Percentiles rank a stretch among this genome's conserved stretches.
Evolutionary conservation across 108 stramenopile species (phyloP).

Genomic region (Aurantiochytrium sp.): DNA sequence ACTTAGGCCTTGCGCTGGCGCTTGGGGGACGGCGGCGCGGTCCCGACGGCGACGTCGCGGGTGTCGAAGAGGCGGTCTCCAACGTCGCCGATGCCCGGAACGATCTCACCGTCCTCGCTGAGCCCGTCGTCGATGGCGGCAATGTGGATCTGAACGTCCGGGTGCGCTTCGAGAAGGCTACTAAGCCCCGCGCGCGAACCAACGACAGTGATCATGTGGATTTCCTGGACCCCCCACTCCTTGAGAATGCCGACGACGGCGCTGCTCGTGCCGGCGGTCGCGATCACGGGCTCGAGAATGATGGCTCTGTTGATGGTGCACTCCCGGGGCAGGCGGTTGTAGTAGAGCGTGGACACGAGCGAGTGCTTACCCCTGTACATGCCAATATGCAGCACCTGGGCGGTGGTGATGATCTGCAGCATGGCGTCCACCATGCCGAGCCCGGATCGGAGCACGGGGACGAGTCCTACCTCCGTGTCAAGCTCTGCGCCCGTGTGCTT

Average conservation of each 20-base stretch:
- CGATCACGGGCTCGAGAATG: conserved; percentile 88
- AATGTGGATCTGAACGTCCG: conserved; percentile 78
- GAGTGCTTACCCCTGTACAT: conserved; percentile 77
- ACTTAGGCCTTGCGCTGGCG: not conserved
- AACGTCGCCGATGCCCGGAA: conserved; percentile 90
- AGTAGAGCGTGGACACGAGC: conserved; percentile 84
- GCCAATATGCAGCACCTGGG: conserved; percentile 91
- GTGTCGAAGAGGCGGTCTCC: conserved; percentile 73
- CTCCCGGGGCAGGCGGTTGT: conserved; percentile 83
- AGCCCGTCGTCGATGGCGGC: conserved; percentile 75
- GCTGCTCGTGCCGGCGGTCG: conserved; percentile 75
- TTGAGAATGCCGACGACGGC: conserved; percentile 85
- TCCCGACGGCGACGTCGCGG: not conserved
- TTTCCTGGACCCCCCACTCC: conserved; percentile 72
- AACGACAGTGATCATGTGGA: conserved; percentile 75
- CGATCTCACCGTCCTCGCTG: conserved; percentile 67
- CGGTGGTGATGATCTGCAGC: conserved; percentile 84
- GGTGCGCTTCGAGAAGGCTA: conserved; percentile 64
- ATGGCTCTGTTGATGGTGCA: conserved; percentile 70
- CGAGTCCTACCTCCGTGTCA: conserved; percentile 67
- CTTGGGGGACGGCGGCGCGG: not conserved
- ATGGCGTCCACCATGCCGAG: conserved; percentile 91
- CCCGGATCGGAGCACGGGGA: conserved; percentile 89
- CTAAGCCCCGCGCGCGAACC: conserved; percentile 70
- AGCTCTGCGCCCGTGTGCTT: conserved; percentile 57